phyloP scores from a whole-genome alignment of 2,329 filamentous ascomycete genomes.

The Ascomycota sp. region DNA sequence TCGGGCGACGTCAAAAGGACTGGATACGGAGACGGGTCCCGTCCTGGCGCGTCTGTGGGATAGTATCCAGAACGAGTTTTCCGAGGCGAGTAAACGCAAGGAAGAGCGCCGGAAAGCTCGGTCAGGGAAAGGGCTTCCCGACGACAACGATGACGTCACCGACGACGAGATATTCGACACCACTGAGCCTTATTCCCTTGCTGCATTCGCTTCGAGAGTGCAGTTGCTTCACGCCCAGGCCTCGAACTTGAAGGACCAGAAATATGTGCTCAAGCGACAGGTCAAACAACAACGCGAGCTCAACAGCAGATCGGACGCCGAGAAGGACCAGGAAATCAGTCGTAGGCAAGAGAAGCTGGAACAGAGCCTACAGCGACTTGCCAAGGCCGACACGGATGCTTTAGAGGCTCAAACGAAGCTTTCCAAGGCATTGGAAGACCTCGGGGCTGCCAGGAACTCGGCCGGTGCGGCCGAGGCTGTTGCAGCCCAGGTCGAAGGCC shows the following conservation, averaged over 20 bases:
- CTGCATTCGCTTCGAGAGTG: slow-evolving; percentile 56
- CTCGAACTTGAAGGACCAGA: slow-evolving; percentile 65
- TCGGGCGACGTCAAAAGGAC: slow-evolving; percentile 11
- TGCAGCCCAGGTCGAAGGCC: slow-evolving; percentile 11
- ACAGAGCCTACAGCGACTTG: slow-evolving; percentile 14
- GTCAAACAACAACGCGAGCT: slow-evolving; percentile 89
- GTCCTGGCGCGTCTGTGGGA: slow-evolving; percentile 34
- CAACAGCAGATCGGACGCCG: slow-evolving; percentile 63
- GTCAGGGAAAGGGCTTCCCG: slow-evolving; percentile 31
- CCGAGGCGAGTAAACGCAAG: slow-evolving; percentile 30
- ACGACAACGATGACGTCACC: slow-evolving; percentile 34
- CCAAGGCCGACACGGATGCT: slow-evolving; percentile 16
- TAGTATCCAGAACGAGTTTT: slow-evolving; percentile 27
- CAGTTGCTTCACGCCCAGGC: slow-evolving; percentile 57
- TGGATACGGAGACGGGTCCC: slow-evolving; percentile 30
- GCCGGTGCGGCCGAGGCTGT: slow-evolving; percentile 6
- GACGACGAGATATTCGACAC: slow-evolving; percentile 36
- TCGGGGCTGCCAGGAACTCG: slow-evolving; percentile 16
- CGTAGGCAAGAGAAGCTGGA: slow-evolving; percentile 34
- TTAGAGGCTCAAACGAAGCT: slow-evolving; percentile 24
- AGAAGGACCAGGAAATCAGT: slow-evolving; percentile 42
- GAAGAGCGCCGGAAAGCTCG: slow-evolving; percentile 29
- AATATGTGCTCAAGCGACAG: slow-evolving; percentile 69
- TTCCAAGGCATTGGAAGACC: slow-evolving; percentile 22
- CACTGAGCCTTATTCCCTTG: slow-evolving; percentile 44